Conservation (phyloP, 2,329 filamentous ascomycete species). For the Ascochyta pisi region DNA sequence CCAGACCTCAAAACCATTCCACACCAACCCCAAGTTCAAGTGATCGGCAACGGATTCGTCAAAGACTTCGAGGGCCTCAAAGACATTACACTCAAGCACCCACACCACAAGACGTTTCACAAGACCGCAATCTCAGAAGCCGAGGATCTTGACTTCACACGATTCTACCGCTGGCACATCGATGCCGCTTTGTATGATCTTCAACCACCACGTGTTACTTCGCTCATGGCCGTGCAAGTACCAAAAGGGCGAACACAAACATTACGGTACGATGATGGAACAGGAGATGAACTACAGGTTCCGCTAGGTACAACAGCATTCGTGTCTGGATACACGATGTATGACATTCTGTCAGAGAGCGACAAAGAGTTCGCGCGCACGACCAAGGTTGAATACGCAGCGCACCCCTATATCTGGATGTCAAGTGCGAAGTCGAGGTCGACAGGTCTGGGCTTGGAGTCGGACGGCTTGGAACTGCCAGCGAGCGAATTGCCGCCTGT, state of each 20-base stretch:
- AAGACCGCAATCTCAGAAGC: slow-evolving; percentile 66
- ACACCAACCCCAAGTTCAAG: slow-evolving; percentile 79
- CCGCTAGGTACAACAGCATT: slow-evolving; percentile 80
- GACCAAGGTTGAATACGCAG: slow-evolving; percentile 74
- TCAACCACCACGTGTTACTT: slow-evolving; percentile 76
- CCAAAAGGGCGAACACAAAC: slow-evolving; percentile 67
- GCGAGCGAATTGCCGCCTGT: slow-evolving; percentile 67
- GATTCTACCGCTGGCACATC: slow-evolving; percentile 81
- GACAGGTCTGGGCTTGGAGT: slow-evolving; percentile 74
- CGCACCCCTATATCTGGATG: slow-evolving; percentile 87
- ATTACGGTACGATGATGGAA: slow-evolving; percentile 76
- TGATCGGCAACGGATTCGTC: slow-evolving; percentile 78
- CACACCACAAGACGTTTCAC: slow-evolving; percentile 81
- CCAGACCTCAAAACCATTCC: slow-evolving; percentile 82
- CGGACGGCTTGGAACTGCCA: slow-evolving; percentile 69
- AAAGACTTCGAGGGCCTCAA: slow-evolving; percentile 73
- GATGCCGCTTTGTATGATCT: slow-evolving; percentile 79
- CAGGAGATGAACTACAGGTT: slow-evolving; percentile 69
- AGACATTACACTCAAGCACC: slow-evolving; percentile 73
- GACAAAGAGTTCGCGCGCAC: slow-evolving; percentile 72
- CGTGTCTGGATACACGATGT: slow-evolving; percentile 74
- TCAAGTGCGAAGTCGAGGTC: slow-evolving; percentile 69
- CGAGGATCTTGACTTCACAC: slow-evolving; percentile 64
- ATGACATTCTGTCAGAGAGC: slow-evolving; percentile 67
- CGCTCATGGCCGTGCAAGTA: slow-evolving; percentile 75